phyloP scores from a whole-genome alignment of 2,329 filamentous ascomycete species.

The Talaromyces islandicus region DNA sequence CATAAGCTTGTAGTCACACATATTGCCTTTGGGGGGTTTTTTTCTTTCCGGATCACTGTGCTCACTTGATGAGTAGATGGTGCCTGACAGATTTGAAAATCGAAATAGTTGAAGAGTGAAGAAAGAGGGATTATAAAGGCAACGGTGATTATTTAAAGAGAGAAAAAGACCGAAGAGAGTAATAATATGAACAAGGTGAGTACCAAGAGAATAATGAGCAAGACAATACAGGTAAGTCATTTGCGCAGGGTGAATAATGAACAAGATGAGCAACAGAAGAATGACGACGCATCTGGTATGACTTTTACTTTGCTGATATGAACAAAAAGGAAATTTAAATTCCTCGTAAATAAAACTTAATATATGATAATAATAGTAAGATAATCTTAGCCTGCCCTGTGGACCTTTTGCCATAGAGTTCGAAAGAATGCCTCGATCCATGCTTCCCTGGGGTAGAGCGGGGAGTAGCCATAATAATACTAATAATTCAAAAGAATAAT shows the following conservation, averaged over 20 bases:
- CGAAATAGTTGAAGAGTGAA: background rate
- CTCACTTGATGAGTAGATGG: background rate
- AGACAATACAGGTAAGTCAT: too few relatives aligned
- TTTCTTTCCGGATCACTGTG: background rate
- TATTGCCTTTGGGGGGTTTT: background rate
- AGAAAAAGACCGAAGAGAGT: background rate
- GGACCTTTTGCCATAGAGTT: background rate
- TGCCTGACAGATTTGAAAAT: background rate
- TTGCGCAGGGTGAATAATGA: background rate
- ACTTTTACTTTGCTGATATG: background rate
- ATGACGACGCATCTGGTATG: background rate
- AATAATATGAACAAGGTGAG: too few relatives aligned
- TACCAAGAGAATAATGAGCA: too few relatives aligned
- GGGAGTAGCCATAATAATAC: background rate
- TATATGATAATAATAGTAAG: background rate
- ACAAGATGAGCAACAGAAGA: background rate
- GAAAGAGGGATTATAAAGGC: background rate
- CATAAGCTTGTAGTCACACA: constrained; percentile 9
- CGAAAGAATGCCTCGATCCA: background rate
- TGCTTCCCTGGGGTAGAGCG: background rate
- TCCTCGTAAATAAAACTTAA: background rate
- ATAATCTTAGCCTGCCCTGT: background rate
- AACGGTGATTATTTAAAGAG: background rate
- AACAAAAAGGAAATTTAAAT: background rate
- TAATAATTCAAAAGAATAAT: background rate